Base-by-base conservation (phyloP, 495 filamentous ascomycete species). In the Penicillium diatomitis region DNA sequence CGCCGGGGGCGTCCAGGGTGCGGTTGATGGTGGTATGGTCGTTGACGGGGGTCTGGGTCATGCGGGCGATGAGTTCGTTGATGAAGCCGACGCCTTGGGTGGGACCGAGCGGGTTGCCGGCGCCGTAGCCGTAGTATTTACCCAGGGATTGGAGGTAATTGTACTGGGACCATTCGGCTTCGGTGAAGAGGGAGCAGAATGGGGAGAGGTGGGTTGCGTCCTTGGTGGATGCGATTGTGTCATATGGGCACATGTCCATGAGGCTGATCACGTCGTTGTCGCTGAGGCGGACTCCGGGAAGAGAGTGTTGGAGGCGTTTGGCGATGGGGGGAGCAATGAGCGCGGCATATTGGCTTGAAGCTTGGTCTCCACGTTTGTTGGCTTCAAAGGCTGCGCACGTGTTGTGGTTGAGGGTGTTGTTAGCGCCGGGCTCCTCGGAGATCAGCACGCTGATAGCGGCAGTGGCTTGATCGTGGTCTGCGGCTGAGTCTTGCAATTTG, bases 201-300 rank as follows among this genome's bases (percentile, higher is more conserved):
- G 65, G 66, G 0, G 85, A 87, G 6, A 72, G 32, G 0, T 55
- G 39, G 48, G 52, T 53, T 28, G 52, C 56, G 28, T 67, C 50
- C 52, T 69, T 32, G 30, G 67, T 56, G 33, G 51, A 9, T 66
- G 85, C 79, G 5, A 94, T 79, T 0, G 86, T 89, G 49, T 83
- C 75, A 61, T 88, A 95, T 0, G 88, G 79, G 60, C 89, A 95
- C 35, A 95, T 67, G 57, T 94, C 89, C 86, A 95, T 91, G 10
- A 95, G 62, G 30, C 70, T 70, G 53, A 87, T 71, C 5, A 80
- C 75, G 8, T 89, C 77, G n/a, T 63, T 38, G 6, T 63, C 51
- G 1, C 76, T 71, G 28, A 95, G 64, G 20, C 79, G 77, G 0
- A 77, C 76, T 3, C 81, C 80, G 0, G 76, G 73, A 1, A 95